A percentile compares a stretch with the other conserved stretches of the same genome.
Conservation (phyloP, 495 filamentous ascomycete species). For the Baudoinia panamericana region DNA sequence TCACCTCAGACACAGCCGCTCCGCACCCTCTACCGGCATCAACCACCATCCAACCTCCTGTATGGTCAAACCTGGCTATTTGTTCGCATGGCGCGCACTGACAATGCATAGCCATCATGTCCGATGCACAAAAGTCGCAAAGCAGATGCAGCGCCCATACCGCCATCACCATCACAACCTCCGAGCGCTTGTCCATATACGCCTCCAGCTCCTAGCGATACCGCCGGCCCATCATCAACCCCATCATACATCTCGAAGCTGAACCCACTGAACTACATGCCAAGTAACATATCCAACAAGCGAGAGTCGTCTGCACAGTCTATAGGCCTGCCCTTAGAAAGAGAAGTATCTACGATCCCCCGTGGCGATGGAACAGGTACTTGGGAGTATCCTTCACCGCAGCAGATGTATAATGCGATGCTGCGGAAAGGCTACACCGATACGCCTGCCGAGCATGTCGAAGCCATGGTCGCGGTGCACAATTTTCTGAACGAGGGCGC, state of each 20-base stretch:
- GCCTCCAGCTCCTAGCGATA: constrained; percentile 24
- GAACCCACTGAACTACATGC: constrained; percentile 97
- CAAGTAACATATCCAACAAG: constrained; percentile 64
- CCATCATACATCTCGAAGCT: constrained; percentile 52
- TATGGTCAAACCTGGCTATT: no score
- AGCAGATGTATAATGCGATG: constrained; percentile 99
- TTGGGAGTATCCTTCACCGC: constrained; percentile 96
- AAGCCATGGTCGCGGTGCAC: constrained; percentile 92
- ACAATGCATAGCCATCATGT: constrained; percentile 55
- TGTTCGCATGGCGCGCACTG: constrained; percentile 19
- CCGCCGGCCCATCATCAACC: constrained; percentile 20
- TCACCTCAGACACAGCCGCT: constrained; percentile 32
- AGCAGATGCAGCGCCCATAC: constrained; percentile 32
- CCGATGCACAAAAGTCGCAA: constrained; percentile 68
- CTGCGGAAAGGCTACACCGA: constrained; percentile 90
- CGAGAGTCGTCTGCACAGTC: constrained; percentile 55
- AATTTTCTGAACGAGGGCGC: constrained; percentile 97
- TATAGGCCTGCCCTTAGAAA: constrained; percentile 55
- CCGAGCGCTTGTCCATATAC: constrained; percentile 34
- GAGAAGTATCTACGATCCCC: constrained; percentile 77
- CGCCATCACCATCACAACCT: constrained; percentile 31
- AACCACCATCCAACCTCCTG: constrained; percentile 47
- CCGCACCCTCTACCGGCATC: constrained; percentile 31
- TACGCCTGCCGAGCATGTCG: constrained; percentile 83
- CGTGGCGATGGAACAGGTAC: constrained; percentile 57